Evolutionary conservation across 805 yeast species (phyloP).

Genomic region (Starmerella cellae): DNA sequence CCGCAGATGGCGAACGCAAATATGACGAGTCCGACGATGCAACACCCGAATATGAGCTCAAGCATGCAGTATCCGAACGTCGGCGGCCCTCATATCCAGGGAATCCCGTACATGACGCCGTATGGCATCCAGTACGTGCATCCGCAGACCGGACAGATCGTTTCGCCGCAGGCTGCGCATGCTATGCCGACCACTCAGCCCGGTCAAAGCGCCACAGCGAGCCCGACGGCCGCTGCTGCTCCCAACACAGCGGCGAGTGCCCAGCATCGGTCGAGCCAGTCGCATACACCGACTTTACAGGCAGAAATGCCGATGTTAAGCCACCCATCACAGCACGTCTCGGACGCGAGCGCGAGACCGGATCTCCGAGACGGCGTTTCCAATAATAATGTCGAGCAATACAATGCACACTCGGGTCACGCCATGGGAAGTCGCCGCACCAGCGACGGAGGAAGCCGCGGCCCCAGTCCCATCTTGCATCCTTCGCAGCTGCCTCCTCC

Average conservation of each 20-base stretch:
- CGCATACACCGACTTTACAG: neutral
- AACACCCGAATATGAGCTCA: neutral
- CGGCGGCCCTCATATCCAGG: neutral
- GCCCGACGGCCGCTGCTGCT: neutral
- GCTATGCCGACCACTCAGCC: too few species aligned
- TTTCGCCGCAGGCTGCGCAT: constrained; percentile 5
- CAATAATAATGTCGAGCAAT: too few species aligned
- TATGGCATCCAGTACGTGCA: constrained; percentile 15
- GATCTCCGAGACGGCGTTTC: too few species aligned
- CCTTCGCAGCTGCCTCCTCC: neutral
- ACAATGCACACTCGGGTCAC: neutral
- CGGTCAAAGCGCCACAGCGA: neutral
- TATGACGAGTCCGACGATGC: neutral
- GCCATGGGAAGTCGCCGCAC: neutral
- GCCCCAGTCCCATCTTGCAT: neutral
- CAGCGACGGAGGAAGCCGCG: neutral
- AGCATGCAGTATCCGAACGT: neutral
- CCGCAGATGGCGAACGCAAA: neutral
- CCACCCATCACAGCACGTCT: neutral
- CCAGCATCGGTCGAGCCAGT: neutral
- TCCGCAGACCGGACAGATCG: constrained; percentile 9
- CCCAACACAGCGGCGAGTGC: neutral
- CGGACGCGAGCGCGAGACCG: neutral
- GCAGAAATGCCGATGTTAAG: neutral
- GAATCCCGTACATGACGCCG: constrained; percentile 15